Evolutionary conservation across 257 asterid genomes (phyloP).

Genomic region (Nicotiana knightiana): DNA sequence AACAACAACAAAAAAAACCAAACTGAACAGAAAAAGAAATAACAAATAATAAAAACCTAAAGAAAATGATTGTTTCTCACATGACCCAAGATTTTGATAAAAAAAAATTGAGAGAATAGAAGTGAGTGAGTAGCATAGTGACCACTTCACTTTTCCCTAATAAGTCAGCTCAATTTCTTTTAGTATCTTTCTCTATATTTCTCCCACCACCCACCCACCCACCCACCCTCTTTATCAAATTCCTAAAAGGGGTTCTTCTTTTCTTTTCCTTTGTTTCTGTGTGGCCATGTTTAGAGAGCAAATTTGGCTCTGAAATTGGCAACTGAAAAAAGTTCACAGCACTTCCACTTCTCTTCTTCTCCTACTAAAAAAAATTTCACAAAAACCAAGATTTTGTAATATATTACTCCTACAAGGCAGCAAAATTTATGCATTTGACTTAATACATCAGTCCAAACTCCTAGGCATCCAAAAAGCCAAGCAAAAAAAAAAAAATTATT

Average conservation of each 20-base stretch:
- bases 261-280: conserved; percentile 17
- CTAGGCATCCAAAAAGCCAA: conserved; percentile 9
- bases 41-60: conserved; percentile 38
- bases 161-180: conserved; percentile 5
- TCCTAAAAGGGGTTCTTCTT: conserved; percentile 8
- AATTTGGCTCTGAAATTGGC: conserved; percentile 54
- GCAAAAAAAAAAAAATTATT: not conserved
- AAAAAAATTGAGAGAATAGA: not conserved
- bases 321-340: conserved; percentile 23
- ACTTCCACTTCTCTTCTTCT: conserved; percentile 15
- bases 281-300: conserved; percentile 38
- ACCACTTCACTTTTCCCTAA: not conserved
- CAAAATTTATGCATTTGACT: conserved; percentile 15
- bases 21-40: not conserved
- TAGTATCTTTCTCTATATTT: not conserved
- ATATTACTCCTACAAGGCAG: not conserved
- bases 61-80: conserved; percentile 74
- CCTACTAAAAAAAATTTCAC: not conserved
- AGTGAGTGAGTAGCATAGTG: not conserved
- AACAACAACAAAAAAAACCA: not conserved
- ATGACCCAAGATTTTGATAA: conserved; percentile 38
- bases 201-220: not conserved
- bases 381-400: not conserved
- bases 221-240: not conserved
- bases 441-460: conserved; percentile 5